Conservation (phyloP, 768 basidiomycete genomes). For the Xerocomus brunneocitrinus region DNA sequence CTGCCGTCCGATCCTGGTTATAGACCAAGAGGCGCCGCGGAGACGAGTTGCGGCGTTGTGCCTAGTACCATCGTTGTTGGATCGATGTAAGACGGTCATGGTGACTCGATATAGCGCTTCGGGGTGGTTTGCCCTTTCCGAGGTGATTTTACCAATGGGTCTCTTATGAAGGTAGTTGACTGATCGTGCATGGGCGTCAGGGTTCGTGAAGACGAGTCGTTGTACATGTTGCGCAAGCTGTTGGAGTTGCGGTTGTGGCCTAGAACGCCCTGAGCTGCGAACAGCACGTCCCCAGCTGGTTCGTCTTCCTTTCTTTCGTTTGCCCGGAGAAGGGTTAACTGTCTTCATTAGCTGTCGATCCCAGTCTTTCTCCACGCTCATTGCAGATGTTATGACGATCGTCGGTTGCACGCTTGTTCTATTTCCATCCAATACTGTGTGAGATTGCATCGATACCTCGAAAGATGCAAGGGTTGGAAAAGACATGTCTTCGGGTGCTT, state of each 20-base stretch:
- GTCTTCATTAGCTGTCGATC: too few species aligned
- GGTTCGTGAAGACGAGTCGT: conserved; percentile 81
- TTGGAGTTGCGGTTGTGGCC: too few species aligned
- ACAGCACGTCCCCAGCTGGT: too few species aligned
- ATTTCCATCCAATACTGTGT: too few species aligned
- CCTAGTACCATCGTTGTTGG: conserved; percentile 67
- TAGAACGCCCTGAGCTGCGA: too few species aligned
- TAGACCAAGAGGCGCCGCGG: conserved; percentile 59
- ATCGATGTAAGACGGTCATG: conserved; percentile 67
- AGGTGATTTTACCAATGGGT: conserved; percentile 42
- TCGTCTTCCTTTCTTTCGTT: too few species aligned
- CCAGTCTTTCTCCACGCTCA: too few species aligned
- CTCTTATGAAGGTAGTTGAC: not conserved
- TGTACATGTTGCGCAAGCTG: conserved; percentile 34
- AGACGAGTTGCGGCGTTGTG: conserved; percentile 69
- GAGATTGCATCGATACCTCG: conserved; percentile 48
- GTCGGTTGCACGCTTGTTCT: too few species aligned
- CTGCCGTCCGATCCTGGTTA: too few species aligned
- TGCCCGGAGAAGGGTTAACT: too few species aligned
- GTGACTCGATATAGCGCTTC: conserved; percentile 68
- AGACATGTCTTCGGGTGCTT: conserved; percentile 61
- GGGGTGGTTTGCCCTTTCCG: conserved; percentile 87
- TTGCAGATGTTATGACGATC: too few species aligned
- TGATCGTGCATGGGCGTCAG: conserved; percentile 34
- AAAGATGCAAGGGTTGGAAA: conserved; percentile 59